phyloP scores from a whole-genome alignment of 2,329 filamentous ascomycete species.

The Colletotrichum neosansevieriae region DNA sequence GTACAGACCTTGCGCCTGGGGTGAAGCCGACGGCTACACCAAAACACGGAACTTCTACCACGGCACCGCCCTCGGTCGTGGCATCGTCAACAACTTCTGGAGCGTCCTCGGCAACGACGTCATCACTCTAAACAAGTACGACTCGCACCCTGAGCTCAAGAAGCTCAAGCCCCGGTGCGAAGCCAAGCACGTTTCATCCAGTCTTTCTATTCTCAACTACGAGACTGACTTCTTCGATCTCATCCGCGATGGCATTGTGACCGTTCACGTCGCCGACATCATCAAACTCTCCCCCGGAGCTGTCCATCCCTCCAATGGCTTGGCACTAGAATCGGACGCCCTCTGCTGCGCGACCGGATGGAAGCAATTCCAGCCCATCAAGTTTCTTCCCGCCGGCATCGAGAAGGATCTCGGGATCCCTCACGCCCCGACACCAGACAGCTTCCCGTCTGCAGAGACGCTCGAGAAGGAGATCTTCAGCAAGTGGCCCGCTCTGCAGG shows the following conservation, averaged over 20 bases:
- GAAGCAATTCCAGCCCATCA: slow-evolving; percentile 64
- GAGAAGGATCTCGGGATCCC: slow-evolving; percentile 63
- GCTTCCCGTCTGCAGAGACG: slow-evolving; percentile 30
- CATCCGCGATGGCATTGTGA: slow-evolving; percentile 63
- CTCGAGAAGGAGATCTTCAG: slow-evolving; percentile 29
- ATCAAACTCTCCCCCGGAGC: slow-evolving; percentile 55
- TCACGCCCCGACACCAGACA: slow-evolving; percentile 45
- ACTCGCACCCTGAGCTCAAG: slow-evolving; percentile 63
- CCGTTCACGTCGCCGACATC: slow-evolving; percentile 66
- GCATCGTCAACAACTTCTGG: slow-evolving; percentile 70
- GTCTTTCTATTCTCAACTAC: slow-evolving; percentile 72
- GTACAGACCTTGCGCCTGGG: slow-evolving; percentile 82
- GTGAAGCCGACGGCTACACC: slow-evolving; percentile 70
- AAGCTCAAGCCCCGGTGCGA: slow-evolving; percentile 67
- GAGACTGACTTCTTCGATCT: slow-evolving; percentile 68
- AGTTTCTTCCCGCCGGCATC: slow-evolving; percentile 62
- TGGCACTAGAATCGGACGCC: slow-evolving; percentile 60
- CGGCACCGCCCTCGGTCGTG: slow-evolving; percentile 66
- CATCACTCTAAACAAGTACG: slow-evolving; percentile 64
- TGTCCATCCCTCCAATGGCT: slow-evolving; percentile 65
- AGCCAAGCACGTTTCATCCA: slow-evolving; percentile 65
- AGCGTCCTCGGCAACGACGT: slow-evolving; percentile 67
- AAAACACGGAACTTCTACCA: slow-evolving; percentile 68
- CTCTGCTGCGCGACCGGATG: slow-evolving; percentile 71
- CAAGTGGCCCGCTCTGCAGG: slow-evolving; percentile 30